Base-by-base conservation (phyloP, 805 yeast species). In the Brettanomyces sp. region DNA sequence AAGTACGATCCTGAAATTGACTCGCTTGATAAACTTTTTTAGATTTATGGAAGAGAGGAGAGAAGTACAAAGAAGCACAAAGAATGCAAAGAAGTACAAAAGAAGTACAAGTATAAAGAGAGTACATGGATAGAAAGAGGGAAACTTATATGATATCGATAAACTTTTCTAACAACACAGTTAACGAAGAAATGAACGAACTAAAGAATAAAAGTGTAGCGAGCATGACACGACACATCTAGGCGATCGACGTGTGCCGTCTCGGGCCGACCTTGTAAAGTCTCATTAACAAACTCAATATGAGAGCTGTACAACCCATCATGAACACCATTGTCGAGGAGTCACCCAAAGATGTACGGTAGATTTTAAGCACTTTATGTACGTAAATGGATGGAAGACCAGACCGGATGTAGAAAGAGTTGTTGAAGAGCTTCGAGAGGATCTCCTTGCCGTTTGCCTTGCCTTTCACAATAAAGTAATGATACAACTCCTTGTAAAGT, bases 401-500 rank as follows among this genome's bases (percentile, higher is more conserved):
- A 37, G 59, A 44, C 42, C 68, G 50, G 37, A 64, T 52, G 45
- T 55, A 64, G 43, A 50, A 50, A 5, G 58, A 52, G 47, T 58
- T 59, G 18, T 50, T 45, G 22, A 53, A 32, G 37, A 65, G 49
- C 4, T 53, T 54, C 4, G 53, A 41, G 23, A 56, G 45, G 35
- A 62, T 51, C 6, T 39, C 39, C 23, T 45, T 32, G 5, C 64
- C 66, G 41, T 59, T 52, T 1, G 58, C 56, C 37, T 47, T 55
- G 45, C 50, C 53, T 34, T 50, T 48, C 11, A 28, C 40, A 11
- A 58, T 33, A 42, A 66, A 65, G 48, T 57, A 69, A 12, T 49
- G 52, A 52, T 64, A 56, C 23, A 73, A 47, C 23, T 61, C 63
- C 18, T 48, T 43, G 9, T 56, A 44, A 39, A 70, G 53, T 5